Conservation (phyloP, 495 filamentous ascomycete species). For the Umbilicaria muhlenbergii region DNA sequence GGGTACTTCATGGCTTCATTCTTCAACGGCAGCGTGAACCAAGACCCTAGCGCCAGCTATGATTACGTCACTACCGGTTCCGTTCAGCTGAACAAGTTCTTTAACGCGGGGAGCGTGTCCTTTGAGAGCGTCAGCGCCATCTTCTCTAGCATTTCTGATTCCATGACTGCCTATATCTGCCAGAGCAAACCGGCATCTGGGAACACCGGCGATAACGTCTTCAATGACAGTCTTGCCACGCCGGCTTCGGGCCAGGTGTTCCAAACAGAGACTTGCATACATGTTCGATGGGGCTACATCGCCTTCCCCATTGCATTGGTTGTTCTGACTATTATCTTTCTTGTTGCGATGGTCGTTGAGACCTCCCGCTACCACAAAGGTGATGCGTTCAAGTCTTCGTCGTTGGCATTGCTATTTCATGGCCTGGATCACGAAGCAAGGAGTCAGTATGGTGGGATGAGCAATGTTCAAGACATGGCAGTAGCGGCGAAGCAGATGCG, state of each 20-base stretch:
- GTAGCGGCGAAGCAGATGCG: conserved; percentile 17
- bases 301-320: conserved; percentile 15
- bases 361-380: conserved; percentile 2
- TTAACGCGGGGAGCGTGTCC: no score
- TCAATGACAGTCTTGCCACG: no score
- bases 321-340: conserved; percentile 14
- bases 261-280: conserved; percentile 11
- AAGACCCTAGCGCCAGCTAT: no score
- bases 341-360: conserved; percentile 14
- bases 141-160: no score
- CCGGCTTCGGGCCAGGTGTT: not conserved
- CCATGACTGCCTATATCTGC: no score
- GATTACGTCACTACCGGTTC: not conserved
- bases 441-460: conserved; percentile 1
- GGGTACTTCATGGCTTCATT: not conserved
- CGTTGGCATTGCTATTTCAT: conserved; percentile 17
- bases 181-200: no score
- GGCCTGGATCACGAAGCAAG: conserved; percentile 12
- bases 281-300: conserved; percentile 19
- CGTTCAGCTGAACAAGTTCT: not conserved
- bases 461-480: conserved; percentile 18
- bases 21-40: not conserved
- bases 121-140: no score
- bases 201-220: no score
- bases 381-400: conserved; percentile 19